Evolutionary conservation across 495 filamentous ascomycete species (phyloP).

Genomic region (Aspergillus baeticus): DNA sequence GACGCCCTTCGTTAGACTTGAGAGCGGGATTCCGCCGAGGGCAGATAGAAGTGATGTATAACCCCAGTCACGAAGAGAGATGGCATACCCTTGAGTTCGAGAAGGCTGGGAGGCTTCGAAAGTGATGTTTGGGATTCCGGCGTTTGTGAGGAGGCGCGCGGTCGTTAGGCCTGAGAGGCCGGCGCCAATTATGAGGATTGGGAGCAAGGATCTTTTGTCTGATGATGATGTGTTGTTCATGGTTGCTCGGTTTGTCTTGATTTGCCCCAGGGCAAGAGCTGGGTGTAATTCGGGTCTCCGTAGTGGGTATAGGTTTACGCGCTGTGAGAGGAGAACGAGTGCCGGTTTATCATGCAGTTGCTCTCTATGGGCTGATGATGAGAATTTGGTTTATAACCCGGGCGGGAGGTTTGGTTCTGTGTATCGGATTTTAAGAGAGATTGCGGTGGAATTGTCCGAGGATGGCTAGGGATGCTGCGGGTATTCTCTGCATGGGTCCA

Average conservation of each 20-base stretch:
- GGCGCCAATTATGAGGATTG: conserved; percentile 53
- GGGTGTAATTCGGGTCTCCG: background rate
- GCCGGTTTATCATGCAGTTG: background rate
- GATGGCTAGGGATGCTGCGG: too few species aligned
- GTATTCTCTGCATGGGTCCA: too few species aligned
- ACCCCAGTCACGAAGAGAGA: conserved; percentile 17
- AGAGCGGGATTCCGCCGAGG: conserved; percentile 5
- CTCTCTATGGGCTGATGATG: background rate
- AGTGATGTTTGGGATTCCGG: conserved; percentile 13
- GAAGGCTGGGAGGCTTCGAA: conserved; percentile 13
- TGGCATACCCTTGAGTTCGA: conserved; percentile 16
- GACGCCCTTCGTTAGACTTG: conserved; percentile 5
- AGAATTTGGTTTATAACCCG: background rate
- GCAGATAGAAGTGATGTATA: conserved; percentile 9
- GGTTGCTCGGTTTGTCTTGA: background rate
- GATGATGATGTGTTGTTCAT: background rate
- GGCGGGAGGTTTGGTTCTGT: background rate
- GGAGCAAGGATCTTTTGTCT: conserved; percentile 17
- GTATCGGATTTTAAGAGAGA: background rate
- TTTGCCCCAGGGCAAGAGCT: background rate
- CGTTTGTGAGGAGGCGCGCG: conserved; percentile 30
- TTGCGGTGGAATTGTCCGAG: too few species aligned
- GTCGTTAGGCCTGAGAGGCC: conserved; percentile 51
- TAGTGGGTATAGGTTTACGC: background rate
- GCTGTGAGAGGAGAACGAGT: background rate